Conservation (phyloP, 225 moss, liverwort and hornwort genomes). For the Ulota crispa region DNA sequence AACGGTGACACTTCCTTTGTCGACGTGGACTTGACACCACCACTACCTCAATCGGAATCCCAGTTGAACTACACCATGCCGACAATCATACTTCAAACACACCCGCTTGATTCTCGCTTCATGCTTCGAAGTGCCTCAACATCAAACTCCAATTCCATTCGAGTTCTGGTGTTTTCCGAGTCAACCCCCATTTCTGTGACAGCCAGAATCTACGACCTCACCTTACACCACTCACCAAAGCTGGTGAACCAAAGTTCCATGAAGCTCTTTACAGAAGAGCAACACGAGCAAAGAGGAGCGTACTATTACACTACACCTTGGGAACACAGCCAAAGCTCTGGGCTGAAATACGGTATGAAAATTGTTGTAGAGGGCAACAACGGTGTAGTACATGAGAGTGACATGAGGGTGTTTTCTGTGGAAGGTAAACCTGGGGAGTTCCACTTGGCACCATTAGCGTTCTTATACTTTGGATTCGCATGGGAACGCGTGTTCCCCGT, state of each 20-base stretch:
- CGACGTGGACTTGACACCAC: slow-evolving; percentile 64
- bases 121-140: slow-evolving; percentile 60
- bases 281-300: slow-evolving; percentile 44
- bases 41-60: slow-evolving; percentile 45
- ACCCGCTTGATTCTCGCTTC: slow-evolving; percentile 81
- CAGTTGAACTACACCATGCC: slow-evolving; percentile 60
- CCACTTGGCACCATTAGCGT: slow-evolving; percentile 57
- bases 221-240: slow-evolving; percentile 26
- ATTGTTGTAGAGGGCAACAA: slow-evolving; percentile 47
- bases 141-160: slow-evolving; percentile 34
- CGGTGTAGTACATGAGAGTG: slow-evolving; percentile 43
- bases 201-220: slow-evolving; percentile 65
- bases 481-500: slow-evolving; percentile 66
- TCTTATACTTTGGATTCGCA: slow-evolving; percentile 59
- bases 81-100: slow-evolving; percentile 80
- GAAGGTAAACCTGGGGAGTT: slow-evolving; percentile 57
- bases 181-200: slow-evolving; percentile 56
- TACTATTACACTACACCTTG: slow-evolving; percentile 63
- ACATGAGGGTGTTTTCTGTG: slow-evolving; percentile 74
- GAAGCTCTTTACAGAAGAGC: slow-evolving; percentile 44
- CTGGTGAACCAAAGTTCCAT: slow-evolving; percentile 50
- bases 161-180: slow-evolving; percentile 76
- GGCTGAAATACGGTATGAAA: slow-evolving; percentile 69
- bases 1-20: slow-evolving; percentile 80
- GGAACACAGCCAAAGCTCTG: slow-evolving; percentile 56